phyloP scores from a whole-genome alignment of 2,329 filamentous ascomycete genomes.

The Xylaria sp. region DNA sequence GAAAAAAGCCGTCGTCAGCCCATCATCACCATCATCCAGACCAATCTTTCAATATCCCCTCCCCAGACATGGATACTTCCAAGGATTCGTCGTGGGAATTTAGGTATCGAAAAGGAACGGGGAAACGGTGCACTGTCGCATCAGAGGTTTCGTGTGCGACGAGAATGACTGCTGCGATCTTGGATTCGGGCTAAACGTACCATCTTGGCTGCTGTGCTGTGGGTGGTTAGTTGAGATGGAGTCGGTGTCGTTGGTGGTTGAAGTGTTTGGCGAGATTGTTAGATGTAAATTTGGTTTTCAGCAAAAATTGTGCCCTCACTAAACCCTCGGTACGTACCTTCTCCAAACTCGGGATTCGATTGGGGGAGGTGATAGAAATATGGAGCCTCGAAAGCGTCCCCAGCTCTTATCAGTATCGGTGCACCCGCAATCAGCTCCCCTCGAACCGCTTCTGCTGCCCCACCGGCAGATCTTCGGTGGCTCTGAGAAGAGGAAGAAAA shows the following conservation, averaged over 20 bases:
- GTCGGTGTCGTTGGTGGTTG: constrained; percentile 63
- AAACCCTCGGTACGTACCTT: constrained; percentile 50
- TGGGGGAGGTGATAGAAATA: constrained; percentile 9
- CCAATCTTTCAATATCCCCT: constrained; percentile 21
- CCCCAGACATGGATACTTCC: constrained; percentile 18
- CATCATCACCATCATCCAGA: constrained; percentile 22
- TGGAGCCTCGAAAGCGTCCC: constrained; percentile 30
- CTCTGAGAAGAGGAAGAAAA: constrained; percentile 3
- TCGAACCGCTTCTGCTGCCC: constrained; percentile 12
- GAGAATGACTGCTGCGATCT: constrained; percentile 14
- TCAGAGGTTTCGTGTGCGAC: constrained; percentile 24
- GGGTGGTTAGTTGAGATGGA: constrained; percentile 62
- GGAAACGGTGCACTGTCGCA: constrained; percentile 47
- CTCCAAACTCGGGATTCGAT: constrained; percentile 25
- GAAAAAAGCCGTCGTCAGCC: constrained; percentile 40
- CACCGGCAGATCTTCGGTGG: constrained; percentile 39
- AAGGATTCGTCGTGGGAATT: constrained; percentile 18
- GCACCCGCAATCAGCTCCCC: background rate
- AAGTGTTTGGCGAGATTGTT: constrained; percentile 55
- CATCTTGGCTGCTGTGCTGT: constrained; percentile 66
- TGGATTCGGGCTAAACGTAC: constrained; percentile 51
- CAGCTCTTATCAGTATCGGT: constrained; percentile 20
- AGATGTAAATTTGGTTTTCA: constrained; percentile 58
- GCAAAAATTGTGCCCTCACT: constrained; percentile 57
- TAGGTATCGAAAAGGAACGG: constrained; percentile 22